These are phyloP conservation scores for Trichoderma orchidacearum DNA, from an alignment of 495 filamentous ascomycete species.

Conservation along the genomic window DNA sequence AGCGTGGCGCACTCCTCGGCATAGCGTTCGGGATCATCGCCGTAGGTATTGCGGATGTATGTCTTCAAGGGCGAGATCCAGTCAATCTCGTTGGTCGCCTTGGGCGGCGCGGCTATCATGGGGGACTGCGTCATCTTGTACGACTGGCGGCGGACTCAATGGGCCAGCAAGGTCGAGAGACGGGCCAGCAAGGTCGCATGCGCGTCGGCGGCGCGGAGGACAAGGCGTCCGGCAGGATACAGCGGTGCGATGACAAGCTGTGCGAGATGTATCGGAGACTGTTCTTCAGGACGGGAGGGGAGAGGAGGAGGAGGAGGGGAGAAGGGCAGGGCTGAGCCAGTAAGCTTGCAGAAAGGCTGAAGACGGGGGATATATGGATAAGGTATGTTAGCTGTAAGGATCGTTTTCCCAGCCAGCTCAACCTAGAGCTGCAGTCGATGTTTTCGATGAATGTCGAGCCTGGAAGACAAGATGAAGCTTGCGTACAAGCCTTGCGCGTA, in stretches of 20 bases:
- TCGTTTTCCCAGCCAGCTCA: too few species aligned
- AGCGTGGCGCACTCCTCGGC: constrained; percentile 87
- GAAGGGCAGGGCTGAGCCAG: too few species aligned
- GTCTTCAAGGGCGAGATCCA: constrained; percentile 88
- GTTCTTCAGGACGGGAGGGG: background rate
- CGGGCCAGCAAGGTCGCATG: background rate
- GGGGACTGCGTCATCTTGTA: constrained; percentile 57
- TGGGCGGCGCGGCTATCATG: constrained; percentile 86
- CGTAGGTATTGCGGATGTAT: constrained; percentile 88
- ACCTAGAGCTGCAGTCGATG: too few species aligned
- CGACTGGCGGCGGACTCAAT: background rate
- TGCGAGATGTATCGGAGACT: background rate
- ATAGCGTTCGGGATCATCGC: constrained; percentile 92
- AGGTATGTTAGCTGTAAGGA: background rate
- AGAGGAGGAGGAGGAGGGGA: background rate
- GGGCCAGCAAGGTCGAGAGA: background rate
- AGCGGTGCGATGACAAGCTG: background rate
- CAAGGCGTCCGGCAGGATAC: background rate
- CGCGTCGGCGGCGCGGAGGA: constrained; percentile 6
- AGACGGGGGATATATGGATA: too few species aligned
- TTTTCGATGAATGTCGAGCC: too few species aligned
- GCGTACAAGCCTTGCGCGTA: background rate
- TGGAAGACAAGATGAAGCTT: background rate
- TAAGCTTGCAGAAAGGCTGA: too few species aligned
- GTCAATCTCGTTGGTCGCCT: constrained; percentile 99